Percentiles rank a stretch among this genome's conserved stretches.
Evolutionary conservation across 441 rosid genomes (phyloP).

Genomic region (Lepidium campestre): DNA sequence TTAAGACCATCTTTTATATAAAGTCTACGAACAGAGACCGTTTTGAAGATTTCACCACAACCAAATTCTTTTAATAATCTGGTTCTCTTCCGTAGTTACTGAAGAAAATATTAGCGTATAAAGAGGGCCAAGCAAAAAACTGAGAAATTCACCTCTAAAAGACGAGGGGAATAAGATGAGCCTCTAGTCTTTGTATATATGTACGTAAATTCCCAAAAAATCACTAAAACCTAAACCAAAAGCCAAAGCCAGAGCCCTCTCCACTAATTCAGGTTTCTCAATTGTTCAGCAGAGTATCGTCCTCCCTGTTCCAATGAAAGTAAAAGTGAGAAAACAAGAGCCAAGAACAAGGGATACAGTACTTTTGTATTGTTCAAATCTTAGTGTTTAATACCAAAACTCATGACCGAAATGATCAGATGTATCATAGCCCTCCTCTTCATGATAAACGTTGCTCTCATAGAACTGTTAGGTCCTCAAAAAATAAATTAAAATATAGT

Average conservation of each 20-base stretch:
- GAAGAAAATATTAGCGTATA: too few species aligned
- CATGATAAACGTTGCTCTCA: conserved; percentile 15
- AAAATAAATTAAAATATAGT: not conserved
- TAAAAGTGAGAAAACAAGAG: conserved; percentile 12
- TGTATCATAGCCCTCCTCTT: conserved; percentile 18
- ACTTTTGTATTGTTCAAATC: not conserved
- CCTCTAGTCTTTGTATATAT: conserved; percentile 1
- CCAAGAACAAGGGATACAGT: not conserved
- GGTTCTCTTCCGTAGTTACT: too few species aligned
- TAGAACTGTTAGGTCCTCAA: conserved; percentile 24
- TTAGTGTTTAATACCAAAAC: conserved; percentile 13
- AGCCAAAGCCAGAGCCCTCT: not conserved
- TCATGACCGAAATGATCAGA: conserved; percentile 21
- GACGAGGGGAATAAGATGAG: not conserved
- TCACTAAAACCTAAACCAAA: not conserved
- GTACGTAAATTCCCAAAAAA: not conserved
- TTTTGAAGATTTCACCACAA: not conserved
- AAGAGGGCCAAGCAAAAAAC: not conserved
- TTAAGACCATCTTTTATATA: too few species aligned
- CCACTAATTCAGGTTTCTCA: not conserved
- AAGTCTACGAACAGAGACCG: not conserved
- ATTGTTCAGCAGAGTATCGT: not conserved
- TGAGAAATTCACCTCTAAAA: not conserved
- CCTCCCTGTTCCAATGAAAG: conserved; percentile 18
- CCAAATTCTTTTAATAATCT: too few species aligned